Evolutionary conservation across 1,284 basidiomycete species (phyloP).

Genomic region (Ganoderma leucocontextum): DNA sequence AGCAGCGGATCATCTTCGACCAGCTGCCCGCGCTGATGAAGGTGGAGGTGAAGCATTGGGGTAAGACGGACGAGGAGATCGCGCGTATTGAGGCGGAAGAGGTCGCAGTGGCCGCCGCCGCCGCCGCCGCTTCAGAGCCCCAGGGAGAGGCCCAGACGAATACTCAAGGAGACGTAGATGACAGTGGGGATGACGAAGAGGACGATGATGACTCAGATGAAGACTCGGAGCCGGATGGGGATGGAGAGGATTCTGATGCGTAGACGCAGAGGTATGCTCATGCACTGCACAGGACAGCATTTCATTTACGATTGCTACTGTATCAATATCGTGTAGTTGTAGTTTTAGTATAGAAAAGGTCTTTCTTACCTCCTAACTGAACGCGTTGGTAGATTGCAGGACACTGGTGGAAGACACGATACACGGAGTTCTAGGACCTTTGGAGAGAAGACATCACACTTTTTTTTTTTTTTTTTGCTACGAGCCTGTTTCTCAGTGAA

Average conservation of each 20-base stretch:
- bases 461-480: too few species aligned
- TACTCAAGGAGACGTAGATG: background rate
- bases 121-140: background rate
- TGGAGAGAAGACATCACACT: too few species aligned
- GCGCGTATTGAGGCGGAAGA: background rate
- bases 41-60: constrained; percentile 14
- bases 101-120: background rate
- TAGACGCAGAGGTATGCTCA: background rate
- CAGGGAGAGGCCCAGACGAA: background rate
- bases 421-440: constrained; percentile 42
- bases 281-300: background rate
- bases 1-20: constrained; percentile 15
- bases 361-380: constrained; percentile 86
- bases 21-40: constrained; percentile 16
- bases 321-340: background rate
- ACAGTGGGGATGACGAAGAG: background rate
- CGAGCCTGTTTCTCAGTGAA: too few species aligned
- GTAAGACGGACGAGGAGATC: constrained; percentile 5
- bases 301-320: background rate
- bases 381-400: constrained; percentile 80
- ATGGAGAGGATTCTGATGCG: background rate
- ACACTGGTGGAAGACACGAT: constrained; percentile 75
- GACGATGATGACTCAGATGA: background rate
- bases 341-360: constrained; percentile 75
- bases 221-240: background rate